A percentile compares a stretch with the other conserved stretches of the same genome.
Conservation (phyloP, 192 early-diverging fungal genomes). For the Rhizoclosmatium globosum region DNA sequence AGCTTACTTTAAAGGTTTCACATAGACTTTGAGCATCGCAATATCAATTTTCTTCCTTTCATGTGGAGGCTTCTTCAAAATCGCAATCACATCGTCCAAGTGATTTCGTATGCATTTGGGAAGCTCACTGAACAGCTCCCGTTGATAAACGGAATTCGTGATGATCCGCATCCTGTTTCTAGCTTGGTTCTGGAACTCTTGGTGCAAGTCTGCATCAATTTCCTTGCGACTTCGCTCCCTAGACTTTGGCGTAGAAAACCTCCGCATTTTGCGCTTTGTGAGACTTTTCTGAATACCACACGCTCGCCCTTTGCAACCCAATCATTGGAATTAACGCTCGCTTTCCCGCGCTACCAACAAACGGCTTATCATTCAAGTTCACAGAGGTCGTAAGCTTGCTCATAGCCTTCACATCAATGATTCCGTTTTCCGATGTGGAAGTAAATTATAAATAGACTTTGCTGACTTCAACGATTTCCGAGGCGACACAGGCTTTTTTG, state of each 20-base stretch:
- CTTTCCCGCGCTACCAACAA: constrained; percentile 9
- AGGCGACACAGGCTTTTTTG: background rate
- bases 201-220: background rate
- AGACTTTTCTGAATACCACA: background rate
- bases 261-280: background rate
- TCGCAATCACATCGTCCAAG: background rate
- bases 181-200: background rate
- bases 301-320: background rate
- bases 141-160: background rate
- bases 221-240: background rate
- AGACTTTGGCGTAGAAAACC: background rate
- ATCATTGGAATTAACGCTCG: background rate
- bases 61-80: background rate
- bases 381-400: background rate
- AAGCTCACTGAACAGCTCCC: background rate
- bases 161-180: background rate
- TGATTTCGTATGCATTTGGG: background rate
- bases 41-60: background rate
- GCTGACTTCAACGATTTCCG: background rate
- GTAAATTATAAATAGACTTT: background rate
- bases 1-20: background rate
- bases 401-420: background rate
- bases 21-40: background rate
- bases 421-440: background rate
- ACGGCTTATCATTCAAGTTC: background rate